phyloP scores from a whole-genome alignment of 1,139 yeast species.

The Schwanniomyces etchellsii region DNA sequence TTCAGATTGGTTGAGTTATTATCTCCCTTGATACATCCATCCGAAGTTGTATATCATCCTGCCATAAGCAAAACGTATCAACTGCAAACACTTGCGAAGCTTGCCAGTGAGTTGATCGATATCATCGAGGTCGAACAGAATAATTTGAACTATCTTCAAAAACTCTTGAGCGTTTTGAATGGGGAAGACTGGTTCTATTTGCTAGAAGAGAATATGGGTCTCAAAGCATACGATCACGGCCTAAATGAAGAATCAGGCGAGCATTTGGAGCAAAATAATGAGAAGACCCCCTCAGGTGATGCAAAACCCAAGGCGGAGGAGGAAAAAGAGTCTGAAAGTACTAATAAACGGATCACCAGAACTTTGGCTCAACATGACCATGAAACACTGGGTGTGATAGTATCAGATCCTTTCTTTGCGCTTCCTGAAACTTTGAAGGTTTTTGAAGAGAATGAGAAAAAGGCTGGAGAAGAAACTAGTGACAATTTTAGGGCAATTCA shows the following conservation, averaged over 20 bases:
- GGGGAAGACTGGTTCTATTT: conserved; percentile 81
- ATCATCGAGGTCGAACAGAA: conserved; percentile 76
- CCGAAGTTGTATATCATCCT: conserved; percentile 70
- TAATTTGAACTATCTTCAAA: conserved; percentile 63
- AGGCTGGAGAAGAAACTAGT: conserved; percentile 17
- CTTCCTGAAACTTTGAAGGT: conserved; percentile 29
- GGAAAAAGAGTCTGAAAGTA: conserved; percentile 44
- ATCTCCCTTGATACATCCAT: conserved; percentile 74
- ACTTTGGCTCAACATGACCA: conserved; percentile 9
- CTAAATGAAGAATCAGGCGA: conserved; percentile 25
- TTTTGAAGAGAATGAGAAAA: conserved; percentile 32
- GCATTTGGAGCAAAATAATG: conserved; percentile 34
- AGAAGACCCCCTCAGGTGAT: conserved; percentile 1
- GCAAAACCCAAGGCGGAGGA: conserved; percentile 16
- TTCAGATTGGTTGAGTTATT: conserved; percentile 50
- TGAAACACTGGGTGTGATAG: conserved; percentile 11
- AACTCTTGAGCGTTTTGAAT: conserved; percentile 68
- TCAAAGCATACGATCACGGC: conserved; percentile 69
- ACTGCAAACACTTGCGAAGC: conserved; percentile 41
- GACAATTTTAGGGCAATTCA: conserved; percentile 26
- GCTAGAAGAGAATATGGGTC: conserved; percentile 56
- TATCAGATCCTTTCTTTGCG: conserved; percentile 34
- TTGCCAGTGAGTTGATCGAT: conserved; percentile 70
- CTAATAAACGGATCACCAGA: conserved; percentile 43
- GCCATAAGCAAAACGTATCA: conserved; percentile 63